Evolutionary conservation across 176 grass and related monocot species (phyloP), one percentile per base, ranked within the genome.

Genomic region (Phragmites australis): DNA sequence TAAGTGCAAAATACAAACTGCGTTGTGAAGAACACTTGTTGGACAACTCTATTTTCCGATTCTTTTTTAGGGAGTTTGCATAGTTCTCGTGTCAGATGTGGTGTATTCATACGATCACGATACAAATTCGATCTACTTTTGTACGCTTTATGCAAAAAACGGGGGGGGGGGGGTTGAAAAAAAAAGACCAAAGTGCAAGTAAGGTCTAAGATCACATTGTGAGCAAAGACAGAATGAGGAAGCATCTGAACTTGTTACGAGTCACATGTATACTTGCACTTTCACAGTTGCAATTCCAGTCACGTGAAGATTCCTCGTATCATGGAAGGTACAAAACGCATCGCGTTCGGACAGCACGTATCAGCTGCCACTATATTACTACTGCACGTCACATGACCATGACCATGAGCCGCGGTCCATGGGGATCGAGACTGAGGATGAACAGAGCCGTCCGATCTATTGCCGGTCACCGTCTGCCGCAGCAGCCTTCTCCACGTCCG

Each of bases 401-500:
- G 37, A 50, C 8, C 2, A 56, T 56, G 53, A 9, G 45, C 8
- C 1, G 18, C 34, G 27, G 26, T 19, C 19, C 62, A 40, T 42
- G 22, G 44, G 11, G 0, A 56, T 43, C 39, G 1, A 21, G 39
- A 44, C 25, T 2, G 16, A 32, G 10, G 1, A 27, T 2, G 6
- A n/a, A 13, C 32, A 42, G 0, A 4, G 26, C 49, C 27, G 49
- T 46, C 13, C 3, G 14, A 29, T 29, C 23, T 6, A 31, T 52
- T 30, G 81, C 2, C 8, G 42, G 0, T 9, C 43, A 4, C 23
- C 34, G 18, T 19, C 19, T 52, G 1, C 70, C 11, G 34, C 70
- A 12, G 2, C 43, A 14, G 30, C 74, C 72, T 83, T 92, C 81
- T 89, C 93, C 34, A 80, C 79, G 77, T 86, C 93, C 0, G 68